phyloP scores from a whole-genome alignment of 139 green algal species.

The Coelastrella sp. region DNA sequence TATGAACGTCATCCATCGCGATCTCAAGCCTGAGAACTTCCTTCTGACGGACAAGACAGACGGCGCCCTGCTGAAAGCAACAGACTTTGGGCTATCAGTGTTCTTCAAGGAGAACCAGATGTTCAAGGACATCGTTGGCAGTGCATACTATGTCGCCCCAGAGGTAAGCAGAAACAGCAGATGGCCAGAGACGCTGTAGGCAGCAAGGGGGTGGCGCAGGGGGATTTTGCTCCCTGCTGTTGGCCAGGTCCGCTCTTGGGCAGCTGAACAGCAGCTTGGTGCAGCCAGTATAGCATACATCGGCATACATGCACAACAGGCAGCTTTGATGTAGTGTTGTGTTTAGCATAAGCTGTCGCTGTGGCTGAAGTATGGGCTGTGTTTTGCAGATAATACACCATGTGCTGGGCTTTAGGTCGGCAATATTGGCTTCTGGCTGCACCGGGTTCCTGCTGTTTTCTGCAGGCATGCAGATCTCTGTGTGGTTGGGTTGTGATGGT shows the following conservation, averaged over 20 bases:
- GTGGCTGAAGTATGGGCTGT: too few relatives aligned
- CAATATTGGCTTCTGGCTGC: too few relatives aligned
- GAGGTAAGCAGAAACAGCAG: background rate
- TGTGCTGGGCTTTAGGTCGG: too few relatives aligned
- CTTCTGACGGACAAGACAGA: constrained; percentile 76
- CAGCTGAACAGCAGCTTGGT: background rate
- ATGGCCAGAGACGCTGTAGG: background rate
- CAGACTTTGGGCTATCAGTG: constrained; percentile 91
- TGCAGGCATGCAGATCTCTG: too few relatives aligned
- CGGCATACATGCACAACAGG: too few relatives aligned
- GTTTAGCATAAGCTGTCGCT: background rate
- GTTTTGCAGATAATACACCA: too few relatives aligned
- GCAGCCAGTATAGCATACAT: too few relatives aligned
- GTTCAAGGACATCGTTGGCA: constrained; percentile 84
- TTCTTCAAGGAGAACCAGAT: constrained; percentile 85
- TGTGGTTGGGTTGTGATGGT: too few relatives aligned
- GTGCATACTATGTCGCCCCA: constrained; percentile 92
- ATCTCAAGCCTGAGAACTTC: constrained; percentile 88
- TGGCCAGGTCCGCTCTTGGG: too few relatives aligned
- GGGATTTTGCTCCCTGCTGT: too few relatives aligned
- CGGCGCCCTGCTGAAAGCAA: constrained; percentile 79
- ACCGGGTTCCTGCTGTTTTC: too few relatives aligned
- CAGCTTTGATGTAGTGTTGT: background rate
- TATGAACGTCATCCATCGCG: constrained; percentile 94
- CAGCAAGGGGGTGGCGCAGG: background rate